Evolutionary conservation across 805 yeast genomes (phyloP).

Genomic region (Lipomyces orientalis): DNA sequence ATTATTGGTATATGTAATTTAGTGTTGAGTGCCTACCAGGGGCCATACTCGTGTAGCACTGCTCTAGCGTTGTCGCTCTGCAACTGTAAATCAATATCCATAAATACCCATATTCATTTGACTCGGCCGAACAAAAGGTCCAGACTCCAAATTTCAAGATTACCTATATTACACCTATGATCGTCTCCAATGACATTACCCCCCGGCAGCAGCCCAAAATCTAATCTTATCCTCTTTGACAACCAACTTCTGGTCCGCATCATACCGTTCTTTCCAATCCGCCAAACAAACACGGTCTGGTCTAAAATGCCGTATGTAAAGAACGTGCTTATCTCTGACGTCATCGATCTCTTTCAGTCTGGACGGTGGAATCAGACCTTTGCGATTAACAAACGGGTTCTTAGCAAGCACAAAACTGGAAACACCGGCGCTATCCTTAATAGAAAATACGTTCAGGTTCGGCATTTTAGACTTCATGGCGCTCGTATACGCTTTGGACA

Average conservation of each 20-base stretch:
- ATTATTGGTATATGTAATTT: too few relatives aligned
- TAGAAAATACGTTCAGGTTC: not conserved
- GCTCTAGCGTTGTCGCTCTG: too few relatives aligned
- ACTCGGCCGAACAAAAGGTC: not conserved
- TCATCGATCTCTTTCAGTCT: not conserved
- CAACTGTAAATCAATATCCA: too few relatives aligned
- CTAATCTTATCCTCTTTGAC: not conserved
- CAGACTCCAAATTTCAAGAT: not conserved
- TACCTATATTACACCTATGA: not conserved
- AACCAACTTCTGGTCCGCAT: not conserved
- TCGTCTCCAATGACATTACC: not conserved
- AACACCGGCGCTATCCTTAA: slow-evolving; percentile 8
- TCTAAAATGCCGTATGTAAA: slow-evolving; percentile 2
- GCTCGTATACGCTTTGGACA: not conserved
- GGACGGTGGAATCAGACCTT: slow-evolving; percentile 1
- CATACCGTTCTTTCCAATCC: not conserved
- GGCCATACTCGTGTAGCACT: too few relatives aligned
- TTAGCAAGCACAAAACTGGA: not conserved
- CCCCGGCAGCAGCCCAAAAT: not conserved
- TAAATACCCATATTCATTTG: not conserved
- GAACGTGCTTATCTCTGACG: not conserved
- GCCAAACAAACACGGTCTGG: not conserved
- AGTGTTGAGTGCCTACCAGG: too few relatives aligned
- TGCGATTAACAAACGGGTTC: not conserved
- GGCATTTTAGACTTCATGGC: slow-evolving; percentile 2